Conservation (phyloP, 2,329 filamentous ascomycete species). For the Helminthosporium solani region DNA sequence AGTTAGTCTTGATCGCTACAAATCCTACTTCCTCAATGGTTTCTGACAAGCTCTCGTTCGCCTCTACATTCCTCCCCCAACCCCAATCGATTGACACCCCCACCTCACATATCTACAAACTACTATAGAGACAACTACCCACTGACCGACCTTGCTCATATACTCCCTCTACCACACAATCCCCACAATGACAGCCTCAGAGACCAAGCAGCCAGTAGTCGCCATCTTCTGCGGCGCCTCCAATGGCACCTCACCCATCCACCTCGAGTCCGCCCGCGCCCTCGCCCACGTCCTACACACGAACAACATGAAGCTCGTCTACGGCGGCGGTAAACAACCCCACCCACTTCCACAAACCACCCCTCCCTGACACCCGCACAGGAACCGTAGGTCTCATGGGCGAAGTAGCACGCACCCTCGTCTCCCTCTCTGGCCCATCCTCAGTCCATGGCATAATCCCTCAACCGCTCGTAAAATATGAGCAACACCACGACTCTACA, state of each 20-base stretch:
- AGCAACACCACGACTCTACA: slow-evolving; percentile 61
- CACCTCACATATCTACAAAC: not conserved
- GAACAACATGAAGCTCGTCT: slow-evolving; percentile 80
- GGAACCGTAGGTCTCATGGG: slow-evolving; percentile 89
- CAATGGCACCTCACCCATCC: slow-evolving; percentile 68
- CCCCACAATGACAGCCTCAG: slow-evolving; percentile 23
- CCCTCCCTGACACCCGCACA: not conserved
- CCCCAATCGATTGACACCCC: not conserved
- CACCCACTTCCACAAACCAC: not conserved
- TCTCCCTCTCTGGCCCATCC: slow-evolving; percentile 75
- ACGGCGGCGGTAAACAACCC: slow-evolving; percentile 69
- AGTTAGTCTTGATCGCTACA: slow-evolving; percentile 1
- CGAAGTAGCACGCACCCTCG: slow-evolving; percentile 82
- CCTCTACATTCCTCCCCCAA: not conserved
- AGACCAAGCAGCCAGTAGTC: slow-evolving; percentile 59
- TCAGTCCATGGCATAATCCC: slow-evolving; percentile 94
- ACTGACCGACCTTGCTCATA: not conserved
- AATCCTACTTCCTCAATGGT: too few relatives aligned
- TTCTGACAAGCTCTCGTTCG: not conserved
- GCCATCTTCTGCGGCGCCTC: slow-evolving; percentile 94
- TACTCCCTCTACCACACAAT: not conserved
- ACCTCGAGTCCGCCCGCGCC: slow-evolving; percentile 74
- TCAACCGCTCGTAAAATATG: slow-evolving; percentile 75
- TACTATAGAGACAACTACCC: not conserved
- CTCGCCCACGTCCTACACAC: slow-evolving; percentile 74